Conservation (phyloP, 768 basidiomycete species). For the Strobilomyces echinocephalus region DNA sequence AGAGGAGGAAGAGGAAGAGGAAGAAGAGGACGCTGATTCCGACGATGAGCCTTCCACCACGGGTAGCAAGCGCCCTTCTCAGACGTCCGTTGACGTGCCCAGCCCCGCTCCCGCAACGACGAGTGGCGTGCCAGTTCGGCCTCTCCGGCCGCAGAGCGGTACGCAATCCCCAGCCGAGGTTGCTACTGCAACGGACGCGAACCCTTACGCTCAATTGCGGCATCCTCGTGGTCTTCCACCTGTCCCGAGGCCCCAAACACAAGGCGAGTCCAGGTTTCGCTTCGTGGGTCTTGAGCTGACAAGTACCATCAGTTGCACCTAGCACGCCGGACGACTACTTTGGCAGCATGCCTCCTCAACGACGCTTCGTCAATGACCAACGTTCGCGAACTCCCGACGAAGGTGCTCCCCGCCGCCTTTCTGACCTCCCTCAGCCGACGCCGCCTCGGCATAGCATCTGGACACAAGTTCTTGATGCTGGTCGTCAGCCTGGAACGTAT, state of each 20-base stretch:
- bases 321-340: conserved; percentile 45
- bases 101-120: conserved; percentile 16
- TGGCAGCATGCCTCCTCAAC: conserved; percentile 33
- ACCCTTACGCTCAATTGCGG: conserved; percentile 46
- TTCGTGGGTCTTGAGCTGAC: conserved; percentile 4
- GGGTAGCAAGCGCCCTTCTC: conserved; percentile 32
- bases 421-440: conserved; percentile 45
- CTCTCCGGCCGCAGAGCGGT: conserved; percentile 28
- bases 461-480: conserved; percentile 83
- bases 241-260: conserved; percentile 44
- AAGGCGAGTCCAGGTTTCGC: conserved; percentile 36
- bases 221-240: conserved; percentile 64
- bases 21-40: conserved; percentile 67
- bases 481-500: conserved; percentile 43
- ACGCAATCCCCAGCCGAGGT: conserved; percentile 28
- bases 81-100: conserved; percentile 14
- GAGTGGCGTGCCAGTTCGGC: conserved; percentile 24
- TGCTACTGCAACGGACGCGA: conserved; percentile 29
- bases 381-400: conserved; percentile 56
- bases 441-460: conserved; percentile 70
- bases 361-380: conserved; percentile 52
- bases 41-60: conserved; percentile 41
- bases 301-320: conserved; percentile 18
- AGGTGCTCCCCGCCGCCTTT: conserved; percentile 51
- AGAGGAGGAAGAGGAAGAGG: conserved; percentile 73